phyloP scores from a whole-genome alignment of 345 rosid genomes.

The Excoecaria agallocha region DNA sequence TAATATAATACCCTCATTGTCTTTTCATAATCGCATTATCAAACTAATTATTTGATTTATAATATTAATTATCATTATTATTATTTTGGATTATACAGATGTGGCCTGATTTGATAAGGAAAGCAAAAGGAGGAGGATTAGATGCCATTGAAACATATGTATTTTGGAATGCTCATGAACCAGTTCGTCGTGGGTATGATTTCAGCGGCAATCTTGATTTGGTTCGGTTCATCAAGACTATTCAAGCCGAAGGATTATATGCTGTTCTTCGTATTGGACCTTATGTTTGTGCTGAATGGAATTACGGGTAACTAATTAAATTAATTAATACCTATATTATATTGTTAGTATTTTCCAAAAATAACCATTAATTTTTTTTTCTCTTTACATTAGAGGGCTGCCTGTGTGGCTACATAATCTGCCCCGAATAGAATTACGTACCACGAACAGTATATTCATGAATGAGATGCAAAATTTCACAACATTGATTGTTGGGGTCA shows the following conservation, averaged over 20 bases:
- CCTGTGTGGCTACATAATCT: slow-evolving; percentile 17
- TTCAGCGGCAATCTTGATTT: slow-evolving; percentile 48
- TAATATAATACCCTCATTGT: neutral
- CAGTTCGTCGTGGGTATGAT: slow-evolving; percentile 10
- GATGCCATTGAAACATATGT: neutral
- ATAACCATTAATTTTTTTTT: too few species aligned
- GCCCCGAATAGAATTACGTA: slow-evolving; percentile 8
- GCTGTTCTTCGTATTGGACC: slow-evolving; percentile 66
- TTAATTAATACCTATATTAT: too few species aligned
- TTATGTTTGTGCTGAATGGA: slow-evolving; percentile 43
- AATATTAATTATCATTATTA: slow-evolving; percentile 14
- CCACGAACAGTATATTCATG: slow-evolving; percentile 31
- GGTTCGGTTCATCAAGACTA: slow-evolving; percentile 54
- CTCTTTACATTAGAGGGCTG: neutral
- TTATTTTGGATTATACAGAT: too few species aligned
- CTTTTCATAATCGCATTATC: slow-evolving; percentile 8
- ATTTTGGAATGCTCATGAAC: slow-evolving; percentile 28
- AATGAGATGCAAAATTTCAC: slow-evolving; percentile 76
- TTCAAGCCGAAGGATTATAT: slow-evolving; percentile 48
- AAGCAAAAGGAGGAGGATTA: too few species aligned
- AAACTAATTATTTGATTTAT: slow-evolving; percentile 6
- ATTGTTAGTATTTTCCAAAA: too few species aligned
- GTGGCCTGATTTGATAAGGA: too few species aligned
- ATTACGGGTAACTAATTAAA: neutral
- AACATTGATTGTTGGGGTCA: slow-evolving; percentile 43